Percentiles rank a stretch among this genome's conserved stretches.
Conservation (phyloP, 768 basidiomycete genomes). For the Boletus vermiculosoides region DNA sequence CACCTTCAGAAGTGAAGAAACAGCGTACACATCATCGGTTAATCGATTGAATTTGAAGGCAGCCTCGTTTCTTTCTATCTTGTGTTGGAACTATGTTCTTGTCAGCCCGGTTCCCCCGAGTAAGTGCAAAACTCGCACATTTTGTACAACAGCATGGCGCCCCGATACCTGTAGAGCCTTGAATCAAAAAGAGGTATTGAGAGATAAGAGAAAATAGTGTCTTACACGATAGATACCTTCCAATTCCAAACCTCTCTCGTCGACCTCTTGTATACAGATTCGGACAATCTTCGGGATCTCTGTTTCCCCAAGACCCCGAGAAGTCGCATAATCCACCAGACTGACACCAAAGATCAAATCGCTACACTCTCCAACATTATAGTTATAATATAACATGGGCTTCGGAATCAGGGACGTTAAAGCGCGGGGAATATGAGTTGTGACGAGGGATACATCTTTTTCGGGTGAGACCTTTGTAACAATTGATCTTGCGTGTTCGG, state of each 20-base stretch:
- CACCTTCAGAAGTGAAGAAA: constrained; percentile 85
- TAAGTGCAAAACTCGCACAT: constrained; percentile 45
- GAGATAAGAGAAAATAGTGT: not conserved
- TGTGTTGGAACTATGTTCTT: constrained; percentile 66
- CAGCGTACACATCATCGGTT: constrained; percentile 77
- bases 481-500: constrained; percentile 57
- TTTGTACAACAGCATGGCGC: constrained; percentile 79
- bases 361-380: constrained; percentile 77
- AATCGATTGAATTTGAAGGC: constrained; percentile 69
- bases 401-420: constrained; percentile 66
- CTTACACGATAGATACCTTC: constrained; percentile 82
- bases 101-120: constrained; percentile 1
- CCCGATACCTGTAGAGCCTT: constrained; percentile 63
- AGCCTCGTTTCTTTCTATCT: constrained; percentile 80
- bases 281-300: constrained; percentile 77
- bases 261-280: constrained; percentile 81
- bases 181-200: constrained; percentile 2
- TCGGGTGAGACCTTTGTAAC: constrained; percentile 69
- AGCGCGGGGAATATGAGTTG: constrained; percentile 56
- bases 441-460: constrained; percentile 61
- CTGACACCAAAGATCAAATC: constrained; percentile 90
- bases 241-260: constrained; percentile 69
- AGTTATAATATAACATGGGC: constrained; percentile 73
- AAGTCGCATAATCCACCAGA: constrained; percentile 84
- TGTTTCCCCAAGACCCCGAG: constrained; percentile 68